A percentile compares a stretch with the other conserved stretches of the same genome.
phyloP scores from a whole-genome alignment of 768 basidiomycete genomes.

The Roridomyces roridus region DNA sequence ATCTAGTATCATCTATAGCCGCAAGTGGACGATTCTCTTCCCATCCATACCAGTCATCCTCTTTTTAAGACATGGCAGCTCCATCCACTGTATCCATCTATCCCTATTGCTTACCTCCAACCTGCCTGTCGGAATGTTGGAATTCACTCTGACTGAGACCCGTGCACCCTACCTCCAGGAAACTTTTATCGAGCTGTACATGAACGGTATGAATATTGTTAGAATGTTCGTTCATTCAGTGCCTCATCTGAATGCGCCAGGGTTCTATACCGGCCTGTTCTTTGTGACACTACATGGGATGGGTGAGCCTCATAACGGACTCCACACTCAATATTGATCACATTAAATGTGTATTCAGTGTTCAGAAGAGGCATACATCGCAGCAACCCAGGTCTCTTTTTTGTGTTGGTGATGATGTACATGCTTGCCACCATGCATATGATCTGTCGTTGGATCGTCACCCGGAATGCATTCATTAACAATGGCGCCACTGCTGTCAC shows the following conservation, averaged over 20 bases:
- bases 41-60: too few relatives aligned
- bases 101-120: too few relatives aligned
- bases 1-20: too few relatives aligned
- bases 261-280: neutral
- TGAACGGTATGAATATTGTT: neutral
- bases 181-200: neutral
- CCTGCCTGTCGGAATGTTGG: too few relatives aligned
- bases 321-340: neutral
- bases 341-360: neutral
- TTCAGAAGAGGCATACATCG: neutral
- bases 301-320: neutral
- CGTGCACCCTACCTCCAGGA: neutral
- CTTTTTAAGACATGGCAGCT: too few relatives aligned
- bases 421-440: slow-evolving; percentile 12
- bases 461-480: slow-evolving; percentile 10
- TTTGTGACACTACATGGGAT: neutral
- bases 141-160: neutral
- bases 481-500: neutral
- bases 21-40: too few relatives aligned
- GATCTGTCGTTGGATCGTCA: slow-evolving; percentile 5
- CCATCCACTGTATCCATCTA: too few relatives aligned
- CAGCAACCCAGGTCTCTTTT: neutral
- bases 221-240: neutral
- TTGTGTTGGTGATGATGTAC: slow-evolving; percentile 13
- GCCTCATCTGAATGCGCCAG: neutral